Evolutionary conservation across 495 filamentous ascomycete species (phyloP).

Genomic region (Xylaria intraflava): DNA sequence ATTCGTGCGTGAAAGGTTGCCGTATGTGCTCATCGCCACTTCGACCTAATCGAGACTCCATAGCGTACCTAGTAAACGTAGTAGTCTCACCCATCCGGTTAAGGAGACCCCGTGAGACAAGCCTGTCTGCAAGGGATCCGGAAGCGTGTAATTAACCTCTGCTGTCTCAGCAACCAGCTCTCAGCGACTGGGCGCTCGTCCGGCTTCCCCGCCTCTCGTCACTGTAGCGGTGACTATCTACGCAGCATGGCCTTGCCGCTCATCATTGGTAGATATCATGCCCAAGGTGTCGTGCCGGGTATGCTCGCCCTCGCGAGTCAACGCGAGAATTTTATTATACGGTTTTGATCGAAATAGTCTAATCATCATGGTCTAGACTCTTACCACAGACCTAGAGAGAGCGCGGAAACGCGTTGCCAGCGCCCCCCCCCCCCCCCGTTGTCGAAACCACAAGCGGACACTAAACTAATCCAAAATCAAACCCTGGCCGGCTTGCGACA

Average conservation of each 20-base stretch:
- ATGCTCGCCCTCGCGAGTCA: neutral
- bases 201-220: neutral
- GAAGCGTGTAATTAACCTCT: neutral
- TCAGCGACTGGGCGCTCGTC: neutral
- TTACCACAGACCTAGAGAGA: neutral
- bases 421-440: too few relatives aligned
- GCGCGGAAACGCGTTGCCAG: too few relatives aligned
- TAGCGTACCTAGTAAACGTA: too few relatives aligned
- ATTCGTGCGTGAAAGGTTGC: neutral
- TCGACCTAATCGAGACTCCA: neutral
- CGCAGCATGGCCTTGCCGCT: neutral
- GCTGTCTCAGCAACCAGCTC: conserved; percentile 5
- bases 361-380: neutral
- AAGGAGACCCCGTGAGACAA: neutral
- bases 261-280: neutral
- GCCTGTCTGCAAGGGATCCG: neutral
- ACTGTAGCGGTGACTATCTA: neutral
- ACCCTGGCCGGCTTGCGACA: neutral
- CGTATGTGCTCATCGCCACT: neutral
- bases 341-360: neutral
- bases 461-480: neutral
- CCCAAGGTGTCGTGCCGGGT: neutral
- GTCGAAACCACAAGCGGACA: neutral
- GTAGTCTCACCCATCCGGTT: conserved; percentile 1
- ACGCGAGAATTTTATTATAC: neutral